Evolutionary conservation across 441 rosid genomes (phyloP).

Genomic region (Corymbia citriodora): DNA sequence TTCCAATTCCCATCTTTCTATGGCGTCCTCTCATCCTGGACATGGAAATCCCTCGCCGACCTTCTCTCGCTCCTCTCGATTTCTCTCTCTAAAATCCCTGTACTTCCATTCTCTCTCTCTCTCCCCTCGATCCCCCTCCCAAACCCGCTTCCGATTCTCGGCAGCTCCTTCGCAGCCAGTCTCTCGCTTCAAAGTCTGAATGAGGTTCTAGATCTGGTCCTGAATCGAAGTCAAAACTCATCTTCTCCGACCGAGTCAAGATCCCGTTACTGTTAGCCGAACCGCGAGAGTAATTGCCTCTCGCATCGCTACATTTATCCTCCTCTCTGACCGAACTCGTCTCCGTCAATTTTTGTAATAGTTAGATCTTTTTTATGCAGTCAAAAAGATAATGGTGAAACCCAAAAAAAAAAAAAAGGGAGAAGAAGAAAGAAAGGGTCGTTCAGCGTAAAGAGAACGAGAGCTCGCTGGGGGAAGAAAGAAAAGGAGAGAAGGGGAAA

Average conservation of each 20-base stretch:
- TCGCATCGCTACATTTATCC: background rate
- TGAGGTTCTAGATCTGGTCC: too few species aligned
- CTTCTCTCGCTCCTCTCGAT: background rate
- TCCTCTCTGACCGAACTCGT: background rate
- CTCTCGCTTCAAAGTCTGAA: too few species aligned
- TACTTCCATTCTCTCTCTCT: background rate
- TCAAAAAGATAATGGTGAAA: background rate
- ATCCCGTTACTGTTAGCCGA: too few species aligned
- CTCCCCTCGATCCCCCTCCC: background rate
- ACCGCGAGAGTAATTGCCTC: too few species aligned
- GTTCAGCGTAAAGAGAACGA: background rate
- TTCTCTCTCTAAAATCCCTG: background rate
- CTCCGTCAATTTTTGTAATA: background rate
- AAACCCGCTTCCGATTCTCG: background rate
- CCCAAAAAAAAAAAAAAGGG: background rate
- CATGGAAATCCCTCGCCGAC: background rate
- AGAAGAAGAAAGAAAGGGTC: background rate
- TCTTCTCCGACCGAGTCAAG: too few species aligned
- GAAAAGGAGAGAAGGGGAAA: accelerated
- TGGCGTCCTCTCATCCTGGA: too few species aligned
- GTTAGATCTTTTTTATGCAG: background rate
- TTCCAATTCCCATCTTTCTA: background rate
- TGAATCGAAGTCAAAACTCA: too few species aligned
- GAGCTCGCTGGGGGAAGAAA: background rate
- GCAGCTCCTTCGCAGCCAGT: background rate